Evolutionary conservation across 352 stramenopile species (phyloP).

Genomic region (Phytopythium ostracodes): DNA sequence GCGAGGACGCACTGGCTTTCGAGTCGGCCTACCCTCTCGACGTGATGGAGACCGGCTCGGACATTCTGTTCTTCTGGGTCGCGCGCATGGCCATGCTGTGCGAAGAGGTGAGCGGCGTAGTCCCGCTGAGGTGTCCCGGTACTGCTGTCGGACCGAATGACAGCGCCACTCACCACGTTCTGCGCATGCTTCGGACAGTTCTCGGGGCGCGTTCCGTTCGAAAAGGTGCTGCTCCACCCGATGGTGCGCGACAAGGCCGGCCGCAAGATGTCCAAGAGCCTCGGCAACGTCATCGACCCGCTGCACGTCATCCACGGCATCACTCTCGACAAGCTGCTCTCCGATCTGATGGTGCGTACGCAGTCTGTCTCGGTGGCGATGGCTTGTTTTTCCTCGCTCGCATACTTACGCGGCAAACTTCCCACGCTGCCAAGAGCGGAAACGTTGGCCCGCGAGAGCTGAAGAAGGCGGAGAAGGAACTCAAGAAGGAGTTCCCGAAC

Average conservation of each 20-base stretch:
- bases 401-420: neutral
- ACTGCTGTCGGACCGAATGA: neutral
- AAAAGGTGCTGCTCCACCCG: slow-evolving; percentile 97
- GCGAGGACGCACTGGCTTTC: slow-evolving; percentile 33
- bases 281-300: slow-evolving; percentile 99
- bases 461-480: slow-evolving; percentile 94
- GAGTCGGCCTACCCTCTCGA: slow-evolving; percentile 51
- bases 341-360: slow-evolving; percentile 80
- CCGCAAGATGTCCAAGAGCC: slow-evolving; percentile 99
- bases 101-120: slow-evolving; percentile 82
- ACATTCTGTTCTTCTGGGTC: slow-evolving; percentile 99
- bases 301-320: slow-evolving; percentile 98
- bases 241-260: slow-evolving; percentile 99
- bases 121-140: neutral
- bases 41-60: slow-evolving; percentile 90
- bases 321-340: slow-evolving; percentile 90
- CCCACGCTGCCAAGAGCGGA: slow-evolving; percentile 32
- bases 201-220: slow-evolving; percentile 96
- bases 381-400: neutral
- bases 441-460: slow-evolving; percentile 90
- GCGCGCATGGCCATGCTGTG: slow-evolving; percentile 99
- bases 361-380: neutral
- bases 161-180: neutral
- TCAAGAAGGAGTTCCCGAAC: slow-evolving; percentile 96
- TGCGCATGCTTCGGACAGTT: slow-evolving; percentile 34